Evolutionary conservation across 1,139 yeast genomes (phyloP).

Genomic region (Suhomyces guaymorum): DNA sequence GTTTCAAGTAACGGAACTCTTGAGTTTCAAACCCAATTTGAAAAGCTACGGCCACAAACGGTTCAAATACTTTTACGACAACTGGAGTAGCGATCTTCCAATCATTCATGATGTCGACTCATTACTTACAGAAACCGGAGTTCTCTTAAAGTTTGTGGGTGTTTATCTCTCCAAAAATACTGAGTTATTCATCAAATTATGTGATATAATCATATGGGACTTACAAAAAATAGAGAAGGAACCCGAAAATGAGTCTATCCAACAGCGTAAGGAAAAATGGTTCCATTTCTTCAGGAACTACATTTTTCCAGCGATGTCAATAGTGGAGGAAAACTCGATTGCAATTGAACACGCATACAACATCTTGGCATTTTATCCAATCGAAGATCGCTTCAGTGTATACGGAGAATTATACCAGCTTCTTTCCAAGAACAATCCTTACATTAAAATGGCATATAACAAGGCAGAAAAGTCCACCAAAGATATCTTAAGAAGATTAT

Average conservation of each 20-base stretch:
- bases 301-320: slow-evolving; percentile 67
- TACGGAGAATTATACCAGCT: slow-evolving; percentile 77
- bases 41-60: slow-evolving; percentile 31
- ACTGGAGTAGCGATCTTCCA: slow-evolving; percentile 51
- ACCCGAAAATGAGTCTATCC: slow-evolving; percentile 17
- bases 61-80: slow-evolving; percentile 50
- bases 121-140: slow-evolving; percentile 47
- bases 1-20: slow-evolving; percentile 18
- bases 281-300: slow-evolving; percentile 63
- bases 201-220: slow-evolving; percentile 55
- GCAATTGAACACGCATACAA: slow-evolving; percentile 61
- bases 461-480: slow-evolving; percentile 82
- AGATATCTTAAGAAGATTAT: slow-evolving; percentile 75
- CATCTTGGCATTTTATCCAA: slow-evolving; percentile 54
- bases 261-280: slow-evolving; percentile 46
- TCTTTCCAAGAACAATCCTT: slow-evolving; percentile 57
- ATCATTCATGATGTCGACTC: slow-evolving; percentile 40
- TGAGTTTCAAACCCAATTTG: slow-evolving; percentile 36
- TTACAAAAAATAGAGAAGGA: slow-evolving; percentile 22
- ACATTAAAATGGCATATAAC: slow-evolving; percentile 62
- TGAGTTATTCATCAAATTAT: slow-evolving; percentile 55
- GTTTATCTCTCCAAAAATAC: slow-evolving; percentile 54
- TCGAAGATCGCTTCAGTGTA: slow-evolving; percentile 69
- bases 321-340: slow-evolving; percentile 61
- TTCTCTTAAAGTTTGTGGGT: slow-evolving; percentile 57